These are phyloP conservation scores for Rhizoclosmatium globosum DNA, from an alignment of 192 early-diverging fungal genomes.

Conservation along the genomic window DNA sequence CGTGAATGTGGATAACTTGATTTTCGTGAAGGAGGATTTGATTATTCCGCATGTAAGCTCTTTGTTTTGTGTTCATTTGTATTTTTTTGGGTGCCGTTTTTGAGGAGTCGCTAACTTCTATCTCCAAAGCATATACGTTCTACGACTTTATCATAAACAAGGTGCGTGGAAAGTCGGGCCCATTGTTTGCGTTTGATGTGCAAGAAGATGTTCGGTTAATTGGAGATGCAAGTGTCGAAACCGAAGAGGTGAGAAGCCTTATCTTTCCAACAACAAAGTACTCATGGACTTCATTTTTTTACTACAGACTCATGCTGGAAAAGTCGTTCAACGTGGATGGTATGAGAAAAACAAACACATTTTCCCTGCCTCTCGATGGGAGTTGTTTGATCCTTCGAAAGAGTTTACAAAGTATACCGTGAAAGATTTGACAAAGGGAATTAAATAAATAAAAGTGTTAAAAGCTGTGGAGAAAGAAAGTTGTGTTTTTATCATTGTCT, in stretches of 20 bases:
- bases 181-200: slow-evolving; percentile 93
- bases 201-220: slow-evolving; percentile 90
- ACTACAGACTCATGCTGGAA: slow-evolving; percentile 86
- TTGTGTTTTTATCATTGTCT: background rate
- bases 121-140: slow-evolving; percentile 58
- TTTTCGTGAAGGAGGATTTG: slow-evolving; percentile 95
- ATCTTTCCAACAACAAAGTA: background rate
- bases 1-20: slow-evolving; percentile 82
- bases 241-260: slow-evolving; percentile 73
- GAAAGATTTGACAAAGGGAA: slow-evolving; percentile 62
- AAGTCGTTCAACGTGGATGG: slow-evolving; percentile 90
- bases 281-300: background rate
- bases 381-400: slow-evolving; percentile 88
- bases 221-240: slow-evolving; percentile 84
- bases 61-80: slow-evolving; percentile 6
- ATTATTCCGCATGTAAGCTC: slow-evolving; percentile 89
- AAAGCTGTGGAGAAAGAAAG: background rate
- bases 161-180: slow-evolving; percentile 94
- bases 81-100: slow-evolving; percentile 12
- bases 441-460: slow-evolving; percentile 11
- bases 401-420: slow-evolving; percentile 73
- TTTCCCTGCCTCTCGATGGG: slow-evolving; percentile 93
- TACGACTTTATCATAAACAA: slow-evolving; percentile 98
- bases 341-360: slow-evolving; percentile 96
- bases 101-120: slow-evolving; percentile 9